Evolutionary conservation across 139 green algal genomes (phyloP), one percentile per base, ranked within the genome.

Genomic region (Chlorella sp.): DNA sequence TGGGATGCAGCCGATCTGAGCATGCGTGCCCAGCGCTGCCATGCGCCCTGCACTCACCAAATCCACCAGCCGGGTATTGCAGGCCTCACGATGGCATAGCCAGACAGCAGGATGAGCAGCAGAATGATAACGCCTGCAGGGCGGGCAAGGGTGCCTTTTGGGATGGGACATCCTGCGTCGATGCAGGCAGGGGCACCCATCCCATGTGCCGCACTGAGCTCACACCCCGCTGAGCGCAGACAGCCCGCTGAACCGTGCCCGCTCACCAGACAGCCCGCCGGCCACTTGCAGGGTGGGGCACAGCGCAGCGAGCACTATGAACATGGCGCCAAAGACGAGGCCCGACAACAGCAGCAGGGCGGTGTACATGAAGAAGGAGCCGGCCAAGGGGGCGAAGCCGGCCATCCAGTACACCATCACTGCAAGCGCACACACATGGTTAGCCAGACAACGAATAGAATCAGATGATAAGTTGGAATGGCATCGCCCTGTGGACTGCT

Each of bases 41-140:
- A n/a, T 51, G 44, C 21, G 51, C 15, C 18, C 18, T 4, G 51
- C 51, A 60, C 51, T 4, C 13, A 23, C 64, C 64, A 70, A n/a
- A 70, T 70, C 64, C 64, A 70, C 64, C 64, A 70, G 64, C 64
- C 64, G n/a, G 64, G 64, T n/a, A 70, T 70, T n/a, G 64, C 39
- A 6, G 18, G 64, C 5, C 64, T n/a, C 64, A 70, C n/a, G 13
- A 70, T 70, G n/a, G n/a, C n/a, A 21, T 25, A 70, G 64, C 64
- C 64, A 15, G 64, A 70, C 64, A 70, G 64, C 64, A 70, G 64
- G 64, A 70, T 70, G 28, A 70, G 64, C 9, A 38, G 25, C 64
- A 70, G n/a, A 3, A 70, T 36, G n/a, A 70, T 6, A 6, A 36
- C 64, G 64, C 64, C 64, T 70, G 62, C 21, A 26, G 44, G 44